These are phyloP conservation scores for Cryptococcus sp. DNA, from an alignment of 1,284 basidiomycete species.

Conservation along the genomic window DNA sequence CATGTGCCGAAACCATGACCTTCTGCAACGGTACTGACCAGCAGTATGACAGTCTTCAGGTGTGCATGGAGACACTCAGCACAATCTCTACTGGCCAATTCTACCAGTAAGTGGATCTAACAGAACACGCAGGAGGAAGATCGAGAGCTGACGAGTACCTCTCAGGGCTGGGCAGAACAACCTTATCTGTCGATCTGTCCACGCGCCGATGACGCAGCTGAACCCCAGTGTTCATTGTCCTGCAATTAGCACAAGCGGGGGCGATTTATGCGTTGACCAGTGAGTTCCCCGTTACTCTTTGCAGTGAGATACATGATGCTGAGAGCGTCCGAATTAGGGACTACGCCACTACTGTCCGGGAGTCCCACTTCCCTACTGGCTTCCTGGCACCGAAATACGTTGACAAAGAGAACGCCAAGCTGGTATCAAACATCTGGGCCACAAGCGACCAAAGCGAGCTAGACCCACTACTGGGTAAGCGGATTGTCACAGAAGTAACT, in stretches of 20 bases:
- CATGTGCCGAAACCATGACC: slow-evolving; percentile 1
- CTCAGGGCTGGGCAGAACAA: slow-evolving; percentile 8
- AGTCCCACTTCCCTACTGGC: slow-evolving; percentile 23
- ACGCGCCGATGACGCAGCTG: slow-evolving; percentile 12
- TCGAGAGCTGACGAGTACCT: slow-evolving; percentile 7
- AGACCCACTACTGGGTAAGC: slow-evolving; percentile 12
- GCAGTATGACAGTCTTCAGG: slow-evolving; percentile 11
- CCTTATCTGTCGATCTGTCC: slow-evolving; percentile 13
- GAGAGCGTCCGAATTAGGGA: background rate
- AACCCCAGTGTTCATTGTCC: slow-evolving; percentile 17
- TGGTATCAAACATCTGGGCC: slow-evolving; percentile 5
- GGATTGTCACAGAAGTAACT: background rate
- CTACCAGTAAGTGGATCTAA: slow-evolving; percentile 7
- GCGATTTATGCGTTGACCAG: background rate
- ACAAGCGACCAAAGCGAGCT: slow-evolving; percentile 6
- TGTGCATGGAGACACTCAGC: slow-evolving; percentile 5
- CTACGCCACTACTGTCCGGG: slow-evolving; percentile 16
- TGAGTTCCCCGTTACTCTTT: background rate
- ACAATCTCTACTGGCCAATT: slow-evolving; percentile 4
- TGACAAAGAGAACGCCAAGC: slow-evolving; percentile 23
- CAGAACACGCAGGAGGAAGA: slow-evolving; percentile 2
- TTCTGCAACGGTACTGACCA: slow-evolving; percentile 11
- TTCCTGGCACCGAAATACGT: slow-evolving; percentile 24
- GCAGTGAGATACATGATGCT: background rate
- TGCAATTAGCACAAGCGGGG: slow-evolving; percentile 6